Evolutionary conservation across 495 filamentous ascomycete genomes (phyloP), one percentile per base, ranked within the genome.

Genomic region (Collariella sp.): DNA sequence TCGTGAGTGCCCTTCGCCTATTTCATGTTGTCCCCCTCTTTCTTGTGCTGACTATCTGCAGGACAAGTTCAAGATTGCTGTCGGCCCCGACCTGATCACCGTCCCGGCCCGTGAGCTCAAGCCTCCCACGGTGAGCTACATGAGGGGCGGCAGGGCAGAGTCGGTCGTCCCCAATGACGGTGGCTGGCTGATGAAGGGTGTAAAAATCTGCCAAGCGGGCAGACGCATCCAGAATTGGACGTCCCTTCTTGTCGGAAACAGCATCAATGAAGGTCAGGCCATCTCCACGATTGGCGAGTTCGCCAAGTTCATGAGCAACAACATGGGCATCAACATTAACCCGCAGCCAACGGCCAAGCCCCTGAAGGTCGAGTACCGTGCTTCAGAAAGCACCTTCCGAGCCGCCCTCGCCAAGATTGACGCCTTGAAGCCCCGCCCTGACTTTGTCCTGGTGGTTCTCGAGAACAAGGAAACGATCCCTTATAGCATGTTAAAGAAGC

Each of bases 401-500:
- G 18, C 24, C 0, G 45, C 38, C 2, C 70, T 74, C 40, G 33
- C 46, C n/a, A 9, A 23, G 3, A 44, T 67, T 1, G 39, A 43
- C 0, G 50, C 15, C 0, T 23, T 38, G 7, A 55, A 24, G 46
- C 12, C 18, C 16, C 29, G 33, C 1, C 57, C 44, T 7, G 36
- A 65, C 5, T 62, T 89, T n/a, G 71, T 93, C 0, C 67, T 91
- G 7, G 77, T 86, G 13, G 67, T 91, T 26, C 70, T 91, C 0
- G 77, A 76, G 1, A 69, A 71, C 3, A 70, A 64, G 41, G 62
- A 70, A 24, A 61, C 64, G 0, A 71, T 79, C 29, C 65, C 81
- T 5, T 94, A 94, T 67, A 81, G 82, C 58, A 71, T 63, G 19
- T 70, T 94, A 61, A 95, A 95, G 68, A 73, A 66, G 34, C 60